phyloP scores from a whole-genome alignment of 2,329 filamentous ascomycete species.

The Ophiostoma perfectum region DNA sequence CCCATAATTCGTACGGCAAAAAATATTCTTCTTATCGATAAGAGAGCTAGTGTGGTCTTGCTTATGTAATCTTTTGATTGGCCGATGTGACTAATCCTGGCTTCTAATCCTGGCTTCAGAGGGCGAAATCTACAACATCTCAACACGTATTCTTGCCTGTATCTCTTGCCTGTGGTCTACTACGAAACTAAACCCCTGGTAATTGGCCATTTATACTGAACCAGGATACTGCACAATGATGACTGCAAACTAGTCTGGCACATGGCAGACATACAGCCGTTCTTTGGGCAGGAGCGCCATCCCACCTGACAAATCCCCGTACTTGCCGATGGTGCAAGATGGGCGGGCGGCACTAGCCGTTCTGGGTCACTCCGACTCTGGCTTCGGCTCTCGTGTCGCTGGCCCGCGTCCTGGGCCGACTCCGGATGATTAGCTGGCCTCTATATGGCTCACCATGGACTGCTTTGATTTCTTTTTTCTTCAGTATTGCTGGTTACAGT shows the following conservation, averaged over 20 bases:
- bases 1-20: conserved; percentile 23
- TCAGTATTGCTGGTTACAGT: too few species aligned
- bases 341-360: conserved; percentile 10
- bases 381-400: too few species aligned
- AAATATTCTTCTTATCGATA: conserved; percentile 26
- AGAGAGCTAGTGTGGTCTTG: background rate
- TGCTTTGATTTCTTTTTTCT: background rate
- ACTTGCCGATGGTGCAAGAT: background rate
- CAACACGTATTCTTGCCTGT: too few species aligned
- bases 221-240: background rate
- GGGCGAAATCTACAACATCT: background rate
- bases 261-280: background rate
- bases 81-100: background rate
- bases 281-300: background rate
- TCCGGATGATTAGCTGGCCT: background rate
- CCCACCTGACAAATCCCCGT: conserved; percentile 3
- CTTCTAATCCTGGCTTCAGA: too few species aligned
- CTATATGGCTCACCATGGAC: background rate
- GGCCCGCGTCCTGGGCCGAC: background rate
- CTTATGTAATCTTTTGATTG: background rate
- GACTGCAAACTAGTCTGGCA: background rate
- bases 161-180: too few species aligned
- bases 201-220: too few species aligned
- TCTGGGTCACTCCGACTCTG: conserved; percentile 23
- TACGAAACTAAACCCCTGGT: too few species aligned